phyloP scores from a whole-genome alignment of 352 stramenopile species.

The Globisporangium camurandrum region DNA sequence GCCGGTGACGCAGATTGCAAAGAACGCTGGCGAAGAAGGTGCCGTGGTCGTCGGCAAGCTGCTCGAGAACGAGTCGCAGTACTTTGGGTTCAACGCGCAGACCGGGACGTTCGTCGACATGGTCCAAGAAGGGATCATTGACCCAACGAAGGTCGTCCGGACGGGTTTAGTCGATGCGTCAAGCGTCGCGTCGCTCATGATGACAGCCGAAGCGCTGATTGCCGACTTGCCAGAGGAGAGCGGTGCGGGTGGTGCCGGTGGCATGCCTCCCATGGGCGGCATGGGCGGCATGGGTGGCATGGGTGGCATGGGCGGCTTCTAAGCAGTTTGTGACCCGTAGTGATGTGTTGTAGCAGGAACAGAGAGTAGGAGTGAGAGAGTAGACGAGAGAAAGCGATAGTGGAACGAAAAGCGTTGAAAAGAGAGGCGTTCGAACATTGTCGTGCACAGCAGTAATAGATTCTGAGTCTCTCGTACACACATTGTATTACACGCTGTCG shows the following conservation, averaged over 20 bases:
- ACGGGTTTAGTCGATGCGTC: conserved; percentile 98
- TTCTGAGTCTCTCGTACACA: no score
- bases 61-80: conserved; percentile 91
- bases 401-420: no score
- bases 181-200: conserved; percentile 98
- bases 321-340: no score
- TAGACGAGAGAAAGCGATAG: no score
- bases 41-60: conserved; percentile 98
- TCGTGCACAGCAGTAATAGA: no score
- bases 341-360: no score
- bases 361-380: no score
- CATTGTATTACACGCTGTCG: no score
- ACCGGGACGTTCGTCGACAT: conserved; percentile 97
- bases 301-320: conserved; percentile 80
- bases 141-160: conserved; percentile 97
- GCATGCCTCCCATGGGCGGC: conserved; percentile 75
- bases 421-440: no score
- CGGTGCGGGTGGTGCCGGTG: conserved; percentile 29
- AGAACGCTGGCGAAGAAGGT: conserved; percentile 98
- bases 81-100: conserved; percentile 97
- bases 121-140: conserved; percentile 97
- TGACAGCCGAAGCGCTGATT: conserved; percentile 99
- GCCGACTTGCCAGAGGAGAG: conserved; percentile 92
- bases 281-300: conserved; percentile 80
- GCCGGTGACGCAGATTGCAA: conserved; percentile 95